Base-by-base conservation (phyloP, 441 rosid genomes). In the Eugenia klotzschiana region DNA sequence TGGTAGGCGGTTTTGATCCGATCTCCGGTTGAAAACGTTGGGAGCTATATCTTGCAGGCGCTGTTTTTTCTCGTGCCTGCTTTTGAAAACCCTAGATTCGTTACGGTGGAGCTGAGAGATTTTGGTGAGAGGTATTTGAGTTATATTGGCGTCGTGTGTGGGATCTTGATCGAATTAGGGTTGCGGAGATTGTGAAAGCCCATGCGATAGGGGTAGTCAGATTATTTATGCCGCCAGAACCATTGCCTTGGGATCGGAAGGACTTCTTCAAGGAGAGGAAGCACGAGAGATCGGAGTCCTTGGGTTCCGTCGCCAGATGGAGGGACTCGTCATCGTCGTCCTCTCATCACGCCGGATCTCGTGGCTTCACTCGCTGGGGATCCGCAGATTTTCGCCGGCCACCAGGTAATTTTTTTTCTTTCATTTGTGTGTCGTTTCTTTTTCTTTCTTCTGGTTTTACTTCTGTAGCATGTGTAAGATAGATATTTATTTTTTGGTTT, bases 191-290 rank as follows among this genome's bases (percentile, higher is more conserved):
- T 86, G 74, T 56, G 84, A 88, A 84, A 84, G 90, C 89, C 87
- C 85, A 92, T 90, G 92, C 89, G 87, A 88, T 88, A 86, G 87
- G 83, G 85, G 60, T 57, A 87, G 87, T 60, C 73, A 92, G 91
- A 89, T 27, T 55, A 54, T 54, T 84, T 84, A 97, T 96, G 99
- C 98, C 99, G 94, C 94, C 94, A 79, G 98, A 95, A 90, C 95
- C 97, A 88, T 90, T 91, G 86, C 92, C 95, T 80, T 95, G 92
- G 94, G 98, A 94, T 90, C 94, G 98, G 91, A 97, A 94, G 89
- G 98, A 93, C 84, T 93, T 92, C 86, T 89, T 88, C 85, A 94
- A 91, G 92, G 98, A 94, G 88, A 91, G 98, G 94, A 94, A 92
- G 94, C 91, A 93, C 94, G 96, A 93, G 43, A 90, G 97, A 90